Percentiles rank a stretch among this genome's conserved stretches.
Conservation (phyloP, 169 alveolate genomes). For the Cryptosporidium felis region DNA sequence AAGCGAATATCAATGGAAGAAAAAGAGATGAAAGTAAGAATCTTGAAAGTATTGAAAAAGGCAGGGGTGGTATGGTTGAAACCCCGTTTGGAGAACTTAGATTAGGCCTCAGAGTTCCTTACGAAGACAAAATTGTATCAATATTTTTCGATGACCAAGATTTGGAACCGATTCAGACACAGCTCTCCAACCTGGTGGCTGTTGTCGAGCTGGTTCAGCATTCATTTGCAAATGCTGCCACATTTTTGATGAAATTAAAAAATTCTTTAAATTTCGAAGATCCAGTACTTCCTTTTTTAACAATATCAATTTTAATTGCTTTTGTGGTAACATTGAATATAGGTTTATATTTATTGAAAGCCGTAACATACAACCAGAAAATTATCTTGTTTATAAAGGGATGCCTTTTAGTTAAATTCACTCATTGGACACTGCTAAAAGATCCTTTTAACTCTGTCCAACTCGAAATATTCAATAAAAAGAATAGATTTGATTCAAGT, state of each 20-base stretch:
- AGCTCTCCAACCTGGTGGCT: constrained; percentile 14
- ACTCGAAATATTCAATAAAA: constrained; percentile 35
- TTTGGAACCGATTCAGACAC: constrained; percentile 60
- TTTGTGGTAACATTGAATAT: not conserved
- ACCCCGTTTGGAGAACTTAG: constrained; percentile 67
- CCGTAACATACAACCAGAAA: not conserved
- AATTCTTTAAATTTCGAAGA: constrained; percentile 60
- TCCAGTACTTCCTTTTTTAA: constrained; percentile 24
- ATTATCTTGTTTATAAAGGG: not conserved
- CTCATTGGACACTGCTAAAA: not conserved
- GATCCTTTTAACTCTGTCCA: constrained; percentile 49
- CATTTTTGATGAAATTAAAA: constrained; percentile 24
- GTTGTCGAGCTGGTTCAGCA: constrained; percentile 49
- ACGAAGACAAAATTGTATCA: constrained; percentile 44
- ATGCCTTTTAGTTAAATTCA: not conserved
- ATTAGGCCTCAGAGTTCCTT: constrained; percentile 39
- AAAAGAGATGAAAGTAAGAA: not conserved
- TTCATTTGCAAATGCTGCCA: constrained; percentile 25
- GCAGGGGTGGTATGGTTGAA: constrained; percentile 38
- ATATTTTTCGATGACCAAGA: constrained; percentile 63
- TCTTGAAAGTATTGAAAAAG: not conserved
- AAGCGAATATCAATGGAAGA: not conserved
- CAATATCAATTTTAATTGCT: not conserved
- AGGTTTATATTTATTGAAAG: not conserved
- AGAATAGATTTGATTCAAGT: not conserved